Conservation (phyloP, 768 basidiomycete species). For the Calocera cornea region DNA sequence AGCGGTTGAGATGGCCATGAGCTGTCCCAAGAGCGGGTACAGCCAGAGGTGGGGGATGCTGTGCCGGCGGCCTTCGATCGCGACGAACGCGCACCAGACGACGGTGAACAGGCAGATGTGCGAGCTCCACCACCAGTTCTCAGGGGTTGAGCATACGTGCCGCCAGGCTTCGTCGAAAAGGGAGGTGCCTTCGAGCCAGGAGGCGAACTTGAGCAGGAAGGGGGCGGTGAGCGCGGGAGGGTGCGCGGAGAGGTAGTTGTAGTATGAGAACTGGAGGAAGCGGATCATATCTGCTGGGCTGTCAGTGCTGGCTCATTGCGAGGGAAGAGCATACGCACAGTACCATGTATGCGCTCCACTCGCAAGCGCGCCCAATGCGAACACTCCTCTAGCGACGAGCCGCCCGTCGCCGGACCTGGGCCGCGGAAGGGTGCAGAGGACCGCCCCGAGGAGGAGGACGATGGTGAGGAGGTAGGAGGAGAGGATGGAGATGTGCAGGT, state of each 20-base stretch:
- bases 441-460: conserved; percentile 21
- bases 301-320: background rate
- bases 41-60: conserved; percentile 42
- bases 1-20: conserved; percentile 57
- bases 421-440: conserved; percentile 14
- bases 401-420: conserved; percentile 9
- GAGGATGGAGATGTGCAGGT: conserved; percentile 16
- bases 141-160: conserved; percentile 31
- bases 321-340: conserved; percentile 26
- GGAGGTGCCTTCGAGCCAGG: conserved; percentile 41
- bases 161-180: conserved; percentile 50
- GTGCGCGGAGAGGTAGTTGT: conserved; percentile 30
- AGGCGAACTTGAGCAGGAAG: conserved; percentile 28
- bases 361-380: conserved; percentile 25
- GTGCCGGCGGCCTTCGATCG: conserved; percentile 34
- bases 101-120: conserved; percentile 49
- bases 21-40: conserved; percentile 59
- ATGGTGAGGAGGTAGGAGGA: conserved; percentile 26
- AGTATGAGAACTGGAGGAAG: conserved; percentile 44
- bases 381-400: conserved; percentile 17
- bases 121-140: conserved; percentile 61
- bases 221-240: conserved; percentile 6
- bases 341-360: conserved; percentile 38
- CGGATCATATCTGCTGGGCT: conserved; percentile 36
- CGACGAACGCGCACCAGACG: conserved; percentile 41